phyloP scores from a whole-genome alignment of 257 asterid species.

The Solanum sejunctum region DNA sequence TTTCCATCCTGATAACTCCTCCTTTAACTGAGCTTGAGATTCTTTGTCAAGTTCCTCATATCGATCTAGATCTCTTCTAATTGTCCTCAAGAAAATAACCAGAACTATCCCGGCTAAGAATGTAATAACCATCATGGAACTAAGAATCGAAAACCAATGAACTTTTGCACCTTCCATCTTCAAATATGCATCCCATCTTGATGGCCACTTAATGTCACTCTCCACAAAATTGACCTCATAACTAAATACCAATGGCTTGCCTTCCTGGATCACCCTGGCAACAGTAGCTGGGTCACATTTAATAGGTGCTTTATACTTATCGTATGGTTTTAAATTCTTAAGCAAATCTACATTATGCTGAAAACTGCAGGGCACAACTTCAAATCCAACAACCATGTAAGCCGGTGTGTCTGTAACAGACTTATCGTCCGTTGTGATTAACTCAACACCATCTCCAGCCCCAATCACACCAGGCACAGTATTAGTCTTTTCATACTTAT shows the following conservation, averaged over 20 bases:
- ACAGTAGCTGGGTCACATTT: constrained; percentile 8
- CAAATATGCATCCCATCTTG: constrained; percentile 18
- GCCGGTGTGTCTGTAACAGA: not conserved
- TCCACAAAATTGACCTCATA: constrained; percentile 14
- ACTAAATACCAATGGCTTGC: constrained; percentile 1
- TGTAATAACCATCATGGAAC: constrained; percentile 11
- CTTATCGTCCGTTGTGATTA: not conserved
- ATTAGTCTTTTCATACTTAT: constrained; percentile 1
- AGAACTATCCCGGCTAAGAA: constrained; percentile 12
- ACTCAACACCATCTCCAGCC: constrained; percentile 10
- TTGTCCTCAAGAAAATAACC: constrained; percentile 9
- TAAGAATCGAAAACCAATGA: constrained; percentile 16
- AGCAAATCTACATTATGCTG: constrained; percentile 1
- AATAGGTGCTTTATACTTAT: constrained; percentile 2
- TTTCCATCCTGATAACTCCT: constrained; percentile 17
- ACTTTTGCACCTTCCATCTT: constrained; percentile 21
- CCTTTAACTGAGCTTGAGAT: constrained; percentile 11
- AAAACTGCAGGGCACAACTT: constrained; percentile 13
- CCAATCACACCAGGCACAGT: constrained; percentile 12
- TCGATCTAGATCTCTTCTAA: constrained; percentile 11
- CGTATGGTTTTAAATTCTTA: not conserved
- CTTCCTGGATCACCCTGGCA: constrained; percentile 2
- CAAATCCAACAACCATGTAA: constrained; percentile 18
- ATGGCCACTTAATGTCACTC: constrained; percentile 18
- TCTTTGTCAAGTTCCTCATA: constrained; percentile 17